Evolutionary conservation across 257 asterid genomes (phyloP), one percentile per base, ranked within the genome.

Genomic region (Anisodus acutangulus): DNA sequence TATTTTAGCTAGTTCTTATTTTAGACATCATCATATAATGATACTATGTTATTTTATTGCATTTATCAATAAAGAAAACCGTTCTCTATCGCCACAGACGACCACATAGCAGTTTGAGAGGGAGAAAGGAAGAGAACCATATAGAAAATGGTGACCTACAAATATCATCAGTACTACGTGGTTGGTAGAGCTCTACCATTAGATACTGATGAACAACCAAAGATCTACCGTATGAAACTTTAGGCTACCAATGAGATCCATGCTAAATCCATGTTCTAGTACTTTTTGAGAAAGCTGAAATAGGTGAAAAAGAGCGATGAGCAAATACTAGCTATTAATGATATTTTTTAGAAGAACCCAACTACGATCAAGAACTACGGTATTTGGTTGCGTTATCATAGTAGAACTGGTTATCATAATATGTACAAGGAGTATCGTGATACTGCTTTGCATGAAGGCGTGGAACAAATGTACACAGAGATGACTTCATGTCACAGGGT

Each of bases 401-500:
- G 81, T 12, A 54, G 81, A 35, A 76, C 63, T 13, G 81, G 81
- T 45, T 76, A 76, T 35, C 81, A 76, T 22, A 76, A 51, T 22
- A 76, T 76, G 81, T 76, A 76, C 60, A 74, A 74, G 80, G 80
- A 74, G 80, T 74, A 49, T 60, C 80, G 60, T 19, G 80, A 74
- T 22, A 74, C 80, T 60, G 49, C 80, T 49, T 74, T 74, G 62
- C 49, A 74, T 74, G 80, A 62, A 74, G 80, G 19, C 49, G 80
- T 74, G 9, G 80, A 74, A 6, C 80, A 74, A 60, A 74, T 74
- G 80, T 74, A 74, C 80, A 49, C 80, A 47, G 62, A 74, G 60
- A 74, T 74, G 80, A 60, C 80, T 74, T 74, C 80, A 49, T 60
- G 80, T 74, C 80, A 74, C 60, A 74, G 80, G 62, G 80, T 74